These are phyloP conservation scores for Tilletia setariae DNA, from an alignment of 1,284 basidiomycete species.

Conservation along the genomic window DNA sequence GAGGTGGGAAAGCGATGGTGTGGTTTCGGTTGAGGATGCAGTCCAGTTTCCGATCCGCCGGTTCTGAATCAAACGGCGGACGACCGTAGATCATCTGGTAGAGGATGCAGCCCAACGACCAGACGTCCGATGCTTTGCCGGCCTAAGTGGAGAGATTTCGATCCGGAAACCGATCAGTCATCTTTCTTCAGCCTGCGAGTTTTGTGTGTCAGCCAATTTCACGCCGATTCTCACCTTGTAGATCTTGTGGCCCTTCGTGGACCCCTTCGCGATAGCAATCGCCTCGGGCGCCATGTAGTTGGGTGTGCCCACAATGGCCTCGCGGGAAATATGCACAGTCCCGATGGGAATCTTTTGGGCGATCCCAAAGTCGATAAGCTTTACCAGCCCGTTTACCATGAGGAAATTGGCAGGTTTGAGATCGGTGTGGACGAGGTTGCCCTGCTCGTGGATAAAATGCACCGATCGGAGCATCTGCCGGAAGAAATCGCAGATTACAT, in stretches of 20 bases:
- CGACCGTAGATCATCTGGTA: slow-evolving; percentile 93
- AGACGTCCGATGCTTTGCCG: slow-evolving; percentile 67
- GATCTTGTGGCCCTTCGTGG: slow-evolving; percentile 42
- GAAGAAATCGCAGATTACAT: slow-evolving; percentile 44
- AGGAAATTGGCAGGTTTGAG: slow-evolving; percentile 63
- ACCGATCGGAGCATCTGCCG: slow-evolving; percentile 53
- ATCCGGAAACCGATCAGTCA: not conserved
- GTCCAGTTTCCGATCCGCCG: slow-evolving; percentile 85
- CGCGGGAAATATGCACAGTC: slow-evolving; percentile 53
- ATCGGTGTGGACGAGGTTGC: slow-evolving; percentile 51
- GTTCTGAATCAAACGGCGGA: slow-evolving; percentile 82
- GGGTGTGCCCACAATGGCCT: slow-evolving; percentile 52
- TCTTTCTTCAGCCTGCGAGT: not conserved
- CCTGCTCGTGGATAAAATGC: slow-evolving; percentile 50
- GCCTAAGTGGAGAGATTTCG: slow-evolving; percentile 21
- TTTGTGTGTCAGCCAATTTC: not conserved
- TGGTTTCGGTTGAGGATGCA: slow-evolving; percentile 74
- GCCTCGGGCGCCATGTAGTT: slow-evolving; percentile 55
- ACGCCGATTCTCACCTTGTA: slow-evolving; percentile 44
- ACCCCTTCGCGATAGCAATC: slow-evolving; percentile 46
- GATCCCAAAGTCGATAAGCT: slow-evolving; percentile 95
- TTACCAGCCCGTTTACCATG: slow-evolving; percentile 77
- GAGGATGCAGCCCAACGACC: slow-evolving; percentile 93
- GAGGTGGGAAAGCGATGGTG: slow-evolving; percentile 71
- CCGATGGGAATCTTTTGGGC: slow-evolving; percentile 70